These are phyloP conservation scores for Acer saccharum DNA, from an alignment of 345 rosid genomes.

Conservation along the genomic window DNA sequence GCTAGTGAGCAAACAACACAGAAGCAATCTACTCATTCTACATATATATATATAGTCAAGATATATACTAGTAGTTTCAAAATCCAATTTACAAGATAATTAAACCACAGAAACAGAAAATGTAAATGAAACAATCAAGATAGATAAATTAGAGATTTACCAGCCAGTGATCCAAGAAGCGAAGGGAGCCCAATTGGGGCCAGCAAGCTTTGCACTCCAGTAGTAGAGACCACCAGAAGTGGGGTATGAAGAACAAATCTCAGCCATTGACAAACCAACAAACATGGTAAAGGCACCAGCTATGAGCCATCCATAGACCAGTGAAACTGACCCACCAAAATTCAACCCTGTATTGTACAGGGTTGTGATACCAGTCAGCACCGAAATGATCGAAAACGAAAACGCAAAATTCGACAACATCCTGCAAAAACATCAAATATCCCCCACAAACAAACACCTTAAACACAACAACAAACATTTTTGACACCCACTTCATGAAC, in stretches of 20 bases:
- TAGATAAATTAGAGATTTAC: constrained; percentile 33
- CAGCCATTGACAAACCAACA: constrained; percentile 91
- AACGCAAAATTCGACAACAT: constrained; percentile 89
- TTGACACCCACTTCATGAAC: constrained; percentile 8
- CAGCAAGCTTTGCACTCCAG: constrained; percentile 99
- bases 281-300: constrained; percentile 84
- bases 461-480: neutral
- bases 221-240: constrained; percentile 98
- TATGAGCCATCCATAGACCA: constrained; percentile 88
- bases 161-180: constrained; percentile 99
- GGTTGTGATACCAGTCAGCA: constrained; percentile 94
- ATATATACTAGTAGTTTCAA: neutral
- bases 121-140: neutral
- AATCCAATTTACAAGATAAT: too few relatives aligned
- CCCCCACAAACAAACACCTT: constrained; percentile 11
- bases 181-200: constrained; percentile 85
- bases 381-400: constrained; percentile 90
- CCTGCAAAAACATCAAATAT: constrained; percentile 43
- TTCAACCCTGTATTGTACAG: constrained; percentile 75
- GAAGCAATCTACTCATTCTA: neutral
- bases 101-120: neutral
- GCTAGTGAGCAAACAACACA: neutral
- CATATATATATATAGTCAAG: neutral
- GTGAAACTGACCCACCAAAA: constrained; percentile 78
- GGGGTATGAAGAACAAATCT: constrained; percentile 94